Percentiles rank a stretch among this genome's conserved stretches.
Evolutionary conservation across 768 basidiomycete genomes (phyloP).

Genomic region (Kondoa malvinella): DNA sequence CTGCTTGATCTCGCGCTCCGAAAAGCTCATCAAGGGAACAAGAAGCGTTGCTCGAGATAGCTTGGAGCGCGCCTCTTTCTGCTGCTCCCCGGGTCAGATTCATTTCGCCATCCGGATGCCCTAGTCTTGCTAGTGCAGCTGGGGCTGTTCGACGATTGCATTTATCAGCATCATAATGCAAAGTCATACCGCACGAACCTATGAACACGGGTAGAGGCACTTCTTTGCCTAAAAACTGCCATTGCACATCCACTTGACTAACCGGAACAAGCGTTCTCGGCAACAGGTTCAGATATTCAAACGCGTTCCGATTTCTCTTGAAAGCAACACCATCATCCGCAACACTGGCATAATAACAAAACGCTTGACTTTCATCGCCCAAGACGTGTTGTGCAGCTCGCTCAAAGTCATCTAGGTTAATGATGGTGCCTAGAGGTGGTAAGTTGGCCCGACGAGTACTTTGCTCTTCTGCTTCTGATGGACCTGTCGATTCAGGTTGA

Average conservation of each 20-base stretch:
- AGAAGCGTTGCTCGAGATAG: slow-evolving; percentile 35
- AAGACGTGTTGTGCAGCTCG: not conserved
- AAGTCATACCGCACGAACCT: not conserved
- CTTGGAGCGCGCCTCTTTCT: slow-evolving; percentile 53
- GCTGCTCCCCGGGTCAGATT: slow-evolving; percentile 61
- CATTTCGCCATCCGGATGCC: slow-evolving; percentile 68
- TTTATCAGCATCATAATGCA: not conserved
- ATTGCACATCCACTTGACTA: not conserved
- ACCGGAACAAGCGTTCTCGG: not conserved
- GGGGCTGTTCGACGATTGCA: not conserved
- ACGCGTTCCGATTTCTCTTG: not conserved
- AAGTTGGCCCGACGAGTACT: not conserved
- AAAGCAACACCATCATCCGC: slow-evolving; percentile 1
- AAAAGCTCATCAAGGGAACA: slow-evolving; percentile 31
- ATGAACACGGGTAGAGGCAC: slow-evolving; percentile 1
- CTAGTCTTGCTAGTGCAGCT: slow-evolving; percentile 38
- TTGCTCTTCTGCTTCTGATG: not conserved
- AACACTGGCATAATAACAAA: not conserved
- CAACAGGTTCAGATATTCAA: not conserved
- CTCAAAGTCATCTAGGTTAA: not conserved
- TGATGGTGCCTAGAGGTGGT: not conserved
- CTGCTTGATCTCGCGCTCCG: not conserved
- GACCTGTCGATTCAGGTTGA: not conserved
- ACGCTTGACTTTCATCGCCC: not conserved
- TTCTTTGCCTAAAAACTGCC: slow-evolving; percentile 1